These are phyloP conservation scores for Candolleomyces efflorescens DNA, from an alignment of 768 basidiomycete genomes.

Conservation along the genomic window DNA sequence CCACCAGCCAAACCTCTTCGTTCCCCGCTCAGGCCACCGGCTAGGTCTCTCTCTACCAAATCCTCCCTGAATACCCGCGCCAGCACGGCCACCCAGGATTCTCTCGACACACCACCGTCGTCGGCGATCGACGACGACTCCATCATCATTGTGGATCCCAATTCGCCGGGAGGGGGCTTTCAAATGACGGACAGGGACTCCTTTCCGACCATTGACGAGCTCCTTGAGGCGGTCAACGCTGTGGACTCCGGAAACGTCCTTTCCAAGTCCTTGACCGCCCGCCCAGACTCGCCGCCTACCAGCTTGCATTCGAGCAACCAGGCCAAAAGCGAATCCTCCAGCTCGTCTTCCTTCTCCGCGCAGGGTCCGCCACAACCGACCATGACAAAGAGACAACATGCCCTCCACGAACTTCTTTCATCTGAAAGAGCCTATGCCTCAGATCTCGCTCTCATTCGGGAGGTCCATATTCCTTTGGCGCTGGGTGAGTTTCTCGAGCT, in stretches of 20 bases:
- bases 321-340: slow-evolving; percentile 16
- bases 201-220: slow-evolving; percentile 20
- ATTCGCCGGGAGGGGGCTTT: slow-evolving; percentile 20
- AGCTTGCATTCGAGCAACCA: slow-evolving; percentile 4
- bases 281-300: slow-evolving; percentile 23
- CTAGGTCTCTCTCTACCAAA: slow-evolving; percentile 23
- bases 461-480: slow-evolving; percentile 76
- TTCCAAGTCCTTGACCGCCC: slow-evolving; percentile 19
- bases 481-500: slow-evolving; percentile 45
- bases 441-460: slow-evolving; percentile 75
- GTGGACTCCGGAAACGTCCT: slow-evolving; percentile 13
- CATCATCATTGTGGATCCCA: slow-evolving; percentile 16
- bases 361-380: slow-evolving; percentile 18
- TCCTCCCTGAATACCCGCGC: slow-evolving; percentile 10
- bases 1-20: slow-evolving; percentile 21
- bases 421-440: slow-evolving; percentile 80
- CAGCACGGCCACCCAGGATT: slow-evolving; percentile 2
- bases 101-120: slow-evolving; percentile 9
- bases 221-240: slow-evolving; percentile 20
- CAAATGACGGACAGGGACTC: slow-evolving; percentile 20
- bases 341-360: slow-evolving; percentile 3
- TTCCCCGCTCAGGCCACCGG: slow-evolving; percentile 33
- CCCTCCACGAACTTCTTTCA: slow-evolving; percentile 70
- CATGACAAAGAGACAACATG: slow-evolving; percentile 71
- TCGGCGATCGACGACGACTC: slow-evolving; percentile 16